phyloP scores from a whole-genome alignment of 73 alveolate species.

The Paramecium pentaurelia region DNA sequence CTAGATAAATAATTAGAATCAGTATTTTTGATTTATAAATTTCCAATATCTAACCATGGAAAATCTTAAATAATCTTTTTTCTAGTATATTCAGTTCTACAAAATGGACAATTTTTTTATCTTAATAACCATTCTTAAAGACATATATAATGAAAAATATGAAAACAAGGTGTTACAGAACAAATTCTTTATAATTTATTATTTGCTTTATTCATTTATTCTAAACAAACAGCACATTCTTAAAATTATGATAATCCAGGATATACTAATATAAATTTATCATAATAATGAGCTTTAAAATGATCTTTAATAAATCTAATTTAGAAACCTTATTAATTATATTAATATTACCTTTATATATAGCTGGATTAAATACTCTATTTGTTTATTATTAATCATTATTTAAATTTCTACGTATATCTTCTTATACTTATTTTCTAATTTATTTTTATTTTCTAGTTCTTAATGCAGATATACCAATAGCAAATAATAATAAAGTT shows the following conservation, averaged over 20 bases:
- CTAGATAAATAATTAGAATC: background rate
- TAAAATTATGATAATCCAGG: background rate
- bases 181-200: background rate
- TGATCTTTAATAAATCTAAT: background rate
- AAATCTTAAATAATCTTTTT: background rate
- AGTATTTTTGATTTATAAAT: background rate
- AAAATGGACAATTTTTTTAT: conserved; percentile 17
- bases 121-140: background rate
- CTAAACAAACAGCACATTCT: conserved; percentile 31
- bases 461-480: background rate
- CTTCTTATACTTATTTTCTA: background rate
- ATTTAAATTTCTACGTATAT: background rate
- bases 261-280: background rate
- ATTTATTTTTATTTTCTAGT: background rate
- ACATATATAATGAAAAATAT: conserved; percentile 20
- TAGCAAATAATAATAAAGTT: background rate
- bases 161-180: conserved; percentile 28
- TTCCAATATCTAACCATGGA: background rate
- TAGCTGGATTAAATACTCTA: background rate
- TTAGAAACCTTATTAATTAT: background rate
- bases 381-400: background rate
- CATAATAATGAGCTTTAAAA: background rate
- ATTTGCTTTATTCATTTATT: background rate
- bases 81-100: background rate
- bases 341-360: background rate